Conservation (phyloP, 768 basidiomycete species). For the Amanita polypyramis region DNA sequence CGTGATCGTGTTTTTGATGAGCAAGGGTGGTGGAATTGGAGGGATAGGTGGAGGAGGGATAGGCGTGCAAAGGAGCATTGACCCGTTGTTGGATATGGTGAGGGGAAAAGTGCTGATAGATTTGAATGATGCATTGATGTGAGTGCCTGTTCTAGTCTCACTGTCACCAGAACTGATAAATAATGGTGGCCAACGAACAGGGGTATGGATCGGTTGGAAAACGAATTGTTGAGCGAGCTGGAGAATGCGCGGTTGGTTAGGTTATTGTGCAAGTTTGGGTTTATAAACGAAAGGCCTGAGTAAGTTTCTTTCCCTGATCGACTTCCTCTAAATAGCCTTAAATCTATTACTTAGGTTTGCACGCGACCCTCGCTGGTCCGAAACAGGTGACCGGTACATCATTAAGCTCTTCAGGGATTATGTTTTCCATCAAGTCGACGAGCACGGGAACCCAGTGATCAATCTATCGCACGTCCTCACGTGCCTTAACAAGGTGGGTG, state of each 20-base stretch:
- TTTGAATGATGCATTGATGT: conserved; percentile 79
- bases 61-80: conserved; percentile 42
- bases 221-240: conserved; percentile 76
- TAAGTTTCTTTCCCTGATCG: conserved; percentile 28
- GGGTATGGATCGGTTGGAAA: conserved; percentile 71
- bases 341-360: conserved; percentile 54
- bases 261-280: conserved; percentile 87
- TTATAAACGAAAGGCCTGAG: conserved; percentile 99
- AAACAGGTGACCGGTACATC: conserved; percentile 96
- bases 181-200: conserved; percentile 25
- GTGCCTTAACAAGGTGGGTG: conserved; percentile 92
- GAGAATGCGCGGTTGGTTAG: conserved; percentile 92
- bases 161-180: not conserved
- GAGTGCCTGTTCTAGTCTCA: conserved; percentile 14
- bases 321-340: not conserved
- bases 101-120: conserved; percentile 64
- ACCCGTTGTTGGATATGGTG: conserved; percentile 74
- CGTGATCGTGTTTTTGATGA: conserved; percentile 64
- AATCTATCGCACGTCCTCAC: conserved; percentile 87
- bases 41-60: conserved; percentile 13
- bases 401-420: conserved; percentile 97
- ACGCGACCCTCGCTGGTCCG: conserved; percentile 94
- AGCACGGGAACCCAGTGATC: conserved; percentile 78
- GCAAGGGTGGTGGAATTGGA: conserved; percentile 62
- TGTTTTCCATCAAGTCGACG: conserved; percentile 96